Percentiles rank a stretch among this genome's conserved stretches.
Evolutionary conservation across 208 protist species (phyloP).

Genomic region (Herpetomonas muscarum): DNA sequence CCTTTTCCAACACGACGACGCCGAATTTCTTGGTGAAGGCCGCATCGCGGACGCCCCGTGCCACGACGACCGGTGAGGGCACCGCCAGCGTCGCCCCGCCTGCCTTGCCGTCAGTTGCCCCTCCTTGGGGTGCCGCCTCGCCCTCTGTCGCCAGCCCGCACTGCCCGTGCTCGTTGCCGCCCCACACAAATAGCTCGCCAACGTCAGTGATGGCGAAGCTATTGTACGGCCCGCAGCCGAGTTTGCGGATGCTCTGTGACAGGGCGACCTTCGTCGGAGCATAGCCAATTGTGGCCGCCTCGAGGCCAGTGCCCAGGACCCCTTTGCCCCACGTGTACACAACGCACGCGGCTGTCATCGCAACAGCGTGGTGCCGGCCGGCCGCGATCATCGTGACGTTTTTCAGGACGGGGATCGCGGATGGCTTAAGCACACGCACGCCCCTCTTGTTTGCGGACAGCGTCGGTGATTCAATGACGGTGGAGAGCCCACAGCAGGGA

Average conservation of each 20-base stretch:
- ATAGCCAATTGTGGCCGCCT: constrained; percentile 5
- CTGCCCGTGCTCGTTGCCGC: constrained; percentile 44
- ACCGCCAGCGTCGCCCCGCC: neutral
- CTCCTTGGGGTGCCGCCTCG: neutral
- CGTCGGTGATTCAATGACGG: neutral
- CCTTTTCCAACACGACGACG: constrained; percentile 44
- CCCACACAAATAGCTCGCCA: constrained; percentile 76
- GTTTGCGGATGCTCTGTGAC: constrained; percentile 34
- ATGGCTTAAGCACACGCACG: constrained; percentile 13
- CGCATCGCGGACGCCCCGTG: constrained; percentile 47
- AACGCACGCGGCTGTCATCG: constrained; percentile 35
- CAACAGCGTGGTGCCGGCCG: constrained; percentile 59
- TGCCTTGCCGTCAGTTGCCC: neutral
- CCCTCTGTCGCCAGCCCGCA: constrained; percentile 27
- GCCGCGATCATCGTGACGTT: constrained; percentile 50
- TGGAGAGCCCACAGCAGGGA: constrained; percentile 51
- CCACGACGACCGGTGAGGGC: constrained; percentile 11
- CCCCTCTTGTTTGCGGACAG: neutral
- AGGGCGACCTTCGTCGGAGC: constrained; percentile 46
- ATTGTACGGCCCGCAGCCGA: constrained; percentile 65
- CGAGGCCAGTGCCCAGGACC: constrained; percentile 23
- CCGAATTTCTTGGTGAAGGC: constrained; percentile 43
- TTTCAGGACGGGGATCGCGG: constrained; percentile 18
- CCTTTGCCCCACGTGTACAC: constrained; percentile 71
- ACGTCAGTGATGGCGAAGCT: constrained; percentile 60